Percentiles rank a stretch among this genome's conserved stretches.
These are phyloP conservation scores for Plectosphaerella cucumerina DNA, from an alignment of 2,329 filamentous ascomycete species.

Conservation along the genomic window DNA sequence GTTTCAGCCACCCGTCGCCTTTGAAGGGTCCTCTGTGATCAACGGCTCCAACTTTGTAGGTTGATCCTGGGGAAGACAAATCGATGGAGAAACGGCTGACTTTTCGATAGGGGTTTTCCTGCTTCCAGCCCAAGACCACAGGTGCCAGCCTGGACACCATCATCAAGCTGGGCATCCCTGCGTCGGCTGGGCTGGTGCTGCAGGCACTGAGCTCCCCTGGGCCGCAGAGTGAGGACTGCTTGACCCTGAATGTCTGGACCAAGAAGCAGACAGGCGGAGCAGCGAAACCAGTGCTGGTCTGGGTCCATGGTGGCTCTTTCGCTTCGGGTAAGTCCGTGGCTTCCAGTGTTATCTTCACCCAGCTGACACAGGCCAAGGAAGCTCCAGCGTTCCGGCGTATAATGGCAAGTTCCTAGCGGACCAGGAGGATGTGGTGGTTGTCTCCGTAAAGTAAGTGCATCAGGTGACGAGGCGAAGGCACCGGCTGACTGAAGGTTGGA, in stretches of 20 bases:
- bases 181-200: conserved; percentile 5
- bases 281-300: conserved; percentile 38
- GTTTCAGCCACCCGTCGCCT: conserved; percentile 27
- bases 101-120: conserved; percentile 5
- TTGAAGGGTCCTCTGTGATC: conserved; percentile 1
- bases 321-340: conserved; percentile 15
- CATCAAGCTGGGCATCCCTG: conserved; percentile 7
- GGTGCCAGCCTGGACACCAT: background rate
- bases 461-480: too few species aligned
- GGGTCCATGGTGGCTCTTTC: conserved; percentile 39
- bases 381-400: conserved; percentile 7
- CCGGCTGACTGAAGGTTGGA: background rate
- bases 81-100: too few species aligned
- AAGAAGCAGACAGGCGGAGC: conserved; percentile 21
- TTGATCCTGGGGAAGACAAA: background rate
- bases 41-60: conserved; percentile 9
- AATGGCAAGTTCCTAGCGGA: conserved; percentile 3
- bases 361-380: conserved; percentile 7
- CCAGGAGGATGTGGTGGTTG: background rate
- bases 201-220: conserved; percentile 5
- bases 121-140: conserved; percentile 6
- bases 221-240: conserved; percentile 27
- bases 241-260: conserved; percentile 34
- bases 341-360: too few species aligned
- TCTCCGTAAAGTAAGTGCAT: background rate